These are phyloP conservation scores for Kodamaea plutei DNA, from an alignment of 1,139 yeast species.

Conservation along the genomic window DNA sequence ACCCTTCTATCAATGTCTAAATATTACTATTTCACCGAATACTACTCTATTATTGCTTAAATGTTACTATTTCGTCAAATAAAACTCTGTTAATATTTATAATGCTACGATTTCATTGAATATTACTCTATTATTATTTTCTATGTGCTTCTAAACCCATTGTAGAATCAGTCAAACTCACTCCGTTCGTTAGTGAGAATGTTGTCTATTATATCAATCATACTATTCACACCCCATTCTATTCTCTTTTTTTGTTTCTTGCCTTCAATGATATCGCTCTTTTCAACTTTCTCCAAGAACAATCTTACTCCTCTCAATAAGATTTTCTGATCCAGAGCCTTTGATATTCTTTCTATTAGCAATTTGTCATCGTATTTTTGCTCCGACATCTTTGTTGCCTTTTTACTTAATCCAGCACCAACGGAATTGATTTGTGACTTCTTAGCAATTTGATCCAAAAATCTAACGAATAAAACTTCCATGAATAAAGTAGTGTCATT, in stretches of 20 bases:
- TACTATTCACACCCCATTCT: slow-evolving; percentile 64
- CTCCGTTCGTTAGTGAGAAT: too few relatives aligned
- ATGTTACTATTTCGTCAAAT: too few relatives aligned
- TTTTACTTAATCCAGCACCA: slow-evolving; percentile 41
- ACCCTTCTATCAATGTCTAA: neutral
- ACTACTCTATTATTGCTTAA: too few relatives aligned
- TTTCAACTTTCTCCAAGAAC: slow-evolving; percentile 52
- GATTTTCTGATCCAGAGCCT: slow-evolving; percentile 59
- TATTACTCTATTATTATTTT: too few relatives aligned
- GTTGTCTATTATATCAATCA: slow-evolving; percentile 54
- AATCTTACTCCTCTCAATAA: slow-evolving; percentile 71
- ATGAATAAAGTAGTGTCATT: slow-evolving; percentile 64
- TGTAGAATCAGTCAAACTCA: too few relatives aligned
- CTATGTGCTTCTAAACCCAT: too few relatives aligned
- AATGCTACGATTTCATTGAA: too few relatives aligned
- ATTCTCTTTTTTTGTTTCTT: slow-evolving; percentile 59
- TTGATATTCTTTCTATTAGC: slow-evolving; percentile 51
- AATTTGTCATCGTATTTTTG: slow-evolving; percentile 50
- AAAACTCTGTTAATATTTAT: too few relatives aligned
- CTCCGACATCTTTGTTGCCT: slow-evolving; percentile 30
- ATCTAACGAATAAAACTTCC: slow-evolving; percentile 67
- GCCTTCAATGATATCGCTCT: slow-evolving; percentile 51
- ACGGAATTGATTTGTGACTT: slow-evolving; percentile 51
- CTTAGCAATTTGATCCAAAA: slow-evolving; percentile 64
- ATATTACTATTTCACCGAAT: neutral